phyloP scores from a whole-genome alignment of 768 basidiomycete species.

The Tulasnella sp. region DNA sequence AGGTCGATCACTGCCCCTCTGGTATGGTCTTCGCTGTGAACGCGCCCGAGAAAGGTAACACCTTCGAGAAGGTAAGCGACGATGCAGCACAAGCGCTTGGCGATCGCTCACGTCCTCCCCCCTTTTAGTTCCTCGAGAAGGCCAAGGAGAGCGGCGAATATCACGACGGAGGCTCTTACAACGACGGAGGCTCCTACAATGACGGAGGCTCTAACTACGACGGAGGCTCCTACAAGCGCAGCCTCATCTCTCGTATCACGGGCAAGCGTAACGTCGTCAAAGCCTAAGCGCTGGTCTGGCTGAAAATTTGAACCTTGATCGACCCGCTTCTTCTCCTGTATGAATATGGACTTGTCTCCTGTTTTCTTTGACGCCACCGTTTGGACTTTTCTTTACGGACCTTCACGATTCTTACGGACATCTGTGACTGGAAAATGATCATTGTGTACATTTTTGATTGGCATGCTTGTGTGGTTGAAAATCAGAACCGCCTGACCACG shows the following conservation, averaged over 20 bases:
- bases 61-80: constrained; percentile 8
- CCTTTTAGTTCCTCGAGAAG: not conserved
- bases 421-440: not conserved
- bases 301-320: too few relatives aligned
- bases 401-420: not conserved
- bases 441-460: not conserved
- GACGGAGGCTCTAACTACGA: not conserved
- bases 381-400: not conserved
- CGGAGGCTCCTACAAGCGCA: not conserved
- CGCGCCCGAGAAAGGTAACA: constrained; percentile 20
- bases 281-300: not conserved
- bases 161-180: not conserved
- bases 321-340: not conserved
- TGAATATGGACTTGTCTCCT: not conserved
- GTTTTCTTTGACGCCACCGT: not conserved
- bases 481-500: not conserved
- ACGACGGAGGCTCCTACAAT: too few relatives aligned
- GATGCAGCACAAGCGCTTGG: not conserved
- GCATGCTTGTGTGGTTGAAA: not conserved
- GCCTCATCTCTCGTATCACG: not conserved
- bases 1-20: constrained; percentile 21
- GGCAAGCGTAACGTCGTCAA: not conserved
- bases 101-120: not conserved
- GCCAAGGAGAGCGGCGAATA: not conserved
- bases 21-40: constrained; percentile 24